Evolutionary conservation across 495 filamentous ascomycete genomes (phyloP), one percentile per base, ranked within the genome.

Genomic region (Penicillium riverlandense): DNA sequence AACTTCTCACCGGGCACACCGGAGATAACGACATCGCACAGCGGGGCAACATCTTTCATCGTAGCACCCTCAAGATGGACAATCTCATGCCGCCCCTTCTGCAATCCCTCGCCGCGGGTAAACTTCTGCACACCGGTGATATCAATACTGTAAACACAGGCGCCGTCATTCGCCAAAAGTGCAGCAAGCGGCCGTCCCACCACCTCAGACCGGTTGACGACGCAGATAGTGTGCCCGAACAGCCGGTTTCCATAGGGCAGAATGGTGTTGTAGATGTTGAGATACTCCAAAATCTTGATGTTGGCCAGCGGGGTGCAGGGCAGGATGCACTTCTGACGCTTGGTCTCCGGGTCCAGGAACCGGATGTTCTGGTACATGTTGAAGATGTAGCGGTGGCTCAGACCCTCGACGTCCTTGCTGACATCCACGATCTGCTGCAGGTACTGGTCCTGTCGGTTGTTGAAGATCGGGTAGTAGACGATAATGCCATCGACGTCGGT

Each of bases 301-400:
- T 94, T 81, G 28, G 92, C 92, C 29, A 98, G 76, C 14, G 92
- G 92, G 1, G 92, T 98, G 73, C 92, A 98, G 11, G 92, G 92
- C 14, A 98, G 74, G 36, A 98, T 84, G 40, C 82, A 91, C 65
- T 98, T 98, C 63, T 87, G 85, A 36, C 67, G 70, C 61, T 90
- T 86, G 28, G 69, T 57, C 13, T 82, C 79, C 10, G 76, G 69
- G 70, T 98, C 92, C 30, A 98, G 75, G 71, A 88, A 96, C 39
- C 92, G 87, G 55, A 92, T 79, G 68, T 98, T 98, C 72, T 96
- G 85, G 72, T 96, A 98, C 88, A 98, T 95, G 75, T 98, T 98
- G 78, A 90, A 92, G 57, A 96, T 83, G 68, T 96, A 92, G 45
- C 77, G 82, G 62, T 96, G 91, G 53, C 83, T 90, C 41, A 98